Evolutionary conservation across 495 filamentous ascomycete genomes (phyloP).

Genomic region (Neurospora sp.): DNA sequence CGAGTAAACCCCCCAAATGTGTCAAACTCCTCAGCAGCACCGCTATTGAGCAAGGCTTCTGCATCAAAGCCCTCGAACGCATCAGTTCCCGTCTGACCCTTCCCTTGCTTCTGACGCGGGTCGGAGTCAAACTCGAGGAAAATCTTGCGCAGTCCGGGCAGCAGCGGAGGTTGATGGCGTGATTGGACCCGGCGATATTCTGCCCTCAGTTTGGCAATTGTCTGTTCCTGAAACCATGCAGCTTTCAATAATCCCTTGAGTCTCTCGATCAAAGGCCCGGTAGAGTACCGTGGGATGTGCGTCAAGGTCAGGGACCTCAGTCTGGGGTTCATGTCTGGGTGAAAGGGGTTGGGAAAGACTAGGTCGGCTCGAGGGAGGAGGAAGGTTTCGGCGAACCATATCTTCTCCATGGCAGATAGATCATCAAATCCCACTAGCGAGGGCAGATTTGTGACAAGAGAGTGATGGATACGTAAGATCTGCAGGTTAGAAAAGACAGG

Average conservation of each 20-base stretch:
- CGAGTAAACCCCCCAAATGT: conserved; percentile 18
- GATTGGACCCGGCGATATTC: background rate
- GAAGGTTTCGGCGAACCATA: conserved; percentile 28
- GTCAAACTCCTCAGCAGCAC: conserved; percentile 20
- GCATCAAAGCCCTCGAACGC: conserved; percentile 10
- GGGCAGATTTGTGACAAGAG: conserved; percentile 35
- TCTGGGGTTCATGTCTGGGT: conserved; percentile 37
- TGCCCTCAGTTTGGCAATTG: conserved; percentile 13
- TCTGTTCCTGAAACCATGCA: conserved; percentile 30
- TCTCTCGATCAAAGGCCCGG: conserved; percentile 27
- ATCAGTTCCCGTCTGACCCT: conserved; percentile 3
- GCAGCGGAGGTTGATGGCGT: conserved; percentile 16
- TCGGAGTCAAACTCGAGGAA: conserved; percentile 32
- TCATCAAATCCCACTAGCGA: conserved; percentile 14
- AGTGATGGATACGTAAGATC: conserved; percentile 36
- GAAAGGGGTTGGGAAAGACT: conserved; percentile 30
- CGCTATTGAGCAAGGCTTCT: conserved; percentile 18
- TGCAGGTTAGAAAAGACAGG: conserved; percentile 34
- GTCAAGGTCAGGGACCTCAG: conserved; percentile 30
- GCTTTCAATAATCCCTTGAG: conserved; percentile 27
- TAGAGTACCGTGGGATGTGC: conserved; percentile 29
- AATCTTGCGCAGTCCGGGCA: conserved; percentile 33
- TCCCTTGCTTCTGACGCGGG: conserved; percentile 15
- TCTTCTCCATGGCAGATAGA: conserved; percentile 11
- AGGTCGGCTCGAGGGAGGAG: conserved; percentile 25